Percentiles rank a stretch among this genome's conserved stretches.
Evolutionary conservation across 139 green algal species (phyloP).

Genomic region (Protoeuglena noctilucae): DNA sequence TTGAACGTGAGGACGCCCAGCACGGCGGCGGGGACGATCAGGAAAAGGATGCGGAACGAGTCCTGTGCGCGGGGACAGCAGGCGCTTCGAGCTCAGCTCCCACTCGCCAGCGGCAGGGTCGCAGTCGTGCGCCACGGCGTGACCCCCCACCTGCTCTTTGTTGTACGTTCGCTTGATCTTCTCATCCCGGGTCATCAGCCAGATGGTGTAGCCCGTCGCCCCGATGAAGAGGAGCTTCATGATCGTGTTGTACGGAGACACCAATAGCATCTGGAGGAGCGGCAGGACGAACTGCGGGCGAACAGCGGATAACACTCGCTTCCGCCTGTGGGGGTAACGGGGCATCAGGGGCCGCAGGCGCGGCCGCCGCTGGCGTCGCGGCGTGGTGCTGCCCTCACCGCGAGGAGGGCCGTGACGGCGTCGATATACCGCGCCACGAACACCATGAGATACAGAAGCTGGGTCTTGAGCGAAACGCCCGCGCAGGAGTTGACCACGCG

Average conservation of each 20-base stretch:
- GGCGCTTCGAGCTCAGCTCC: too few relatives aligned
- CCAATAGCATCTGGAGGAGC: conserved; percentile 24
- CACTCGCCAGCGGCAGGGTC: too few relatives aligned
- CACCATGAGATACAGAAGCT: conserved; percentile 91
- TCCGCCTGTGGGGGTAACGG: neutral
- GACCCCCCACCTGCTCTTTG: conserved; percentile 67
- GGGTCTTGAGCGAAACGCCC: conserved; percentile 94
- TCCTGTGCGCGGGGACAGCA: too few relatives aligned
- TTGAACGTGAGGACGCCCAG: conserved; percentile 70
- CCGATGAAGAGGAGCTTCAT: conserved; percentile 96
- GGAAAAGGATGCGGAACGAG: conserved; percentile 80
- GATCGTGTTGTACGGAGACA: conserved; percentile 73
- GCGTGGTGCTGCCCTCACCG: conserved; percentile 39
- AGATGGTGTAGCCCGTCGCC: too few relatives aligned
- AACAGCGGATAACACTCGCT: neutral
- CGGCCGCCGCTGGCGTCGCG: neutral
- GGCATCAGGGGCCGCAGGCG: conserved; percentile 1
- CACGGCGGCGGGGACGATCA: conserved; percentile 55
- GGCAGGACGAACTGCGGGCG: neutral
- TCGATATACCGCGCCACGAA: conserved; percentile 94
- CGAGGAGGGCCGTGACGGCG: conserved; percentile 82
- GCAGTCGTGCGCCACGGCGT: too few relatives aligned
- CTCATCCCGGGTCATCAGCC: neutral
- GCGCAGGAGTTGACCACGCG: conserved; percentile 70
- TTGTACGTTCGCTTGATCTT: conserved; percentile 82